Conservation (phyloP, 2,329 filamentous ascomycete species). For the Aspergillus fischeri region DNA sequence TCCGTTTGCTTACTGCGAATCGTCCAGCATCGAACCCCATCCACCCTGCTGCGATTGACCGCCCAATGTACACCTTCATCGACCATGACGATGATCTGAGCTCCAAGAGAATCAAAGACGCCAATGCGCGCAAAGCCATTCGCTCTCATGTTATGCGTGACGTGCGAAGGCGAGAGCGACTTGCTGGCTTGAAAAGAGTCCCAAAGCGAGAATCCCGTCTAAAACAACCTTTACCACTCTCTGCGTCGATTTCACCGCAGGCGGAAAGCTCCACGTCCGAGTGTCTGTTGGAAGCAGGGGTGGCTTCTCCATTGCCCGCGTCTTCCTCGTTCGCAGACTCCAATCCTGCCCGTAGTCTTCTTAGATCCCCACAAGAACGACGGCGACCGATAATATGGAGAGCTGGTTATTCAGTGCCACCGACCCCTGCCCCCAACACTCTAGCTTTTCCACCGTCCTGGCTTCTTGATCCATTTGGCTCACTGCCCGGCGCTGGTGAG, state of each 20-base stretch:
- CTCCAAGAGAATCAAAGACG: conserved; percentile 37
- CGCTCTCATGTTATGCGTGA: conserved; percentile 43
- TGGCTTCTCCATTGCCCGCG: conserved; percentile 11
- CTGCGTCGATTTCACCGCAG: conserved; percentile 5
- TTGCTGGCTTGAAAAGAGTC: conserved; percentile 35
- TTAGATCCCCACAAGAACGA: conserved; percentile 7
- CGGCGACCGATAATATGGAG: conserved; percentile 16
- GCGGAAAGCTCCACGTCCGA: conserved; percentile 9
- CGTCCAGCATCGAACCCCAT: conserved; percentile 7
- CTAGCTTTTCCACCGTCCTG: conserved; percentile 19
- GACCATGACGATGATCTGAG: conserved; percentile 38
- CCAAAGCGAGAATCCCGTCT: conserved; percentile 24
- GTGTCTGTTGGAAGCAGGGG: conserved; percentile 11
- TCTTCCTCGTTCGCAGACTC: conserved; percentile 2
- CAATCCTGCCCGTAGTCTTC: background rate
- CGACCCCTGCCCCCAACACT: conserved; percentile 14
- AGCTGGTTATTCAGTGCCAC: conserved; percentile 13
- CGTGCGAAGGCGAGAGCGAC: conserved; percentile 38
- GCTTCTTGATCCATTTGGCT: conserved; percentile 33
- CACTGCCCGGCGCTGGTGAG: conserved; percentile 26
- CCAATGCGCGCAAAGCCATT: conserved; percentile 37
- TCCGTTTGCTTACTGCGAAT: background rate
- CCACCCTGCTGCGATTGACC: conserved; percentile 20
- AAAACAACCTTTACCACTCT: conserved; percentile 8
- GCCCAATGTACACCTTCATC: conserved; percentile 38